A percentile compares a stretch with the other conserved stretches of the same genome.
These are phyloP conservation scores for Penicillium egyptiacum DNA, from an alignment of 495 filamentous ascomycete species.

Conservation along the genomic window DNA sequence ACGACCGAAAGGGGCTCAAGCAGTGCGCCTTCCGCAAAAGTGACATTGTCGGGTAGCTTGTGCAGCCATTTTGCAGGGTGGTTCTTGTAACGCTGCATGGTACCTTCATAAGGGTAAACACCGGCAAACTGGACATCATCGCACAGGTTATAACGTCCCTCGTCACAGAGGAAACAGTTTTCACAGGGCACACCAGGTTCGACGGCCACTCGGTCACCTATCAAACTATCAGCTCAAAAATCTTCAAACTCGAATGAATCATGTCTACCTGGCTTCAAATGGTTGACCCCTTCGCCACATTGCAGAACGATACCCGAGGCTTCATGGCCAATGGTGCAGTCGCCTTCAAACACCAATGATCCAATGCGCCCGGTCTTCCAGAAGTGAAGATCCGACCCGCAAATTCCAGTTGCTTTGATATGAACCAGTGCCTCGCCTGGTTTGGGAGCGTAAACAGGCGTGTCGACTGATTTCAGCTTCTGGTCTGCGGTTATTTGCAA, in stretches of 20 bases:
- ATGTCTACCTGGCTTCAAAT: slow-evolving; percentile 35
- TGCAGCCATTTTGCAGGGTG: slow-evolving; percentile 61
- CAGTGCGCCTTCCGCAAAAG: slow-evolving; percentile 66
- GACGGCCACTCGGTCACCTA: slow-evolving; percentile 71
- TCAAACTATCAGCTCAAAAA: background rate
- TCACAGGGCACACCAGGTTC: slow-evolving; percentile 74
- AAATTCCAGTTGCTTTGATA: slow-evolving; percentile 53
- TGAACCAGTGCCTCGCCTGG: slow-evolving; percentile 51
- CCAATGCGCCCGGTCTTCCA: slow-evolving; percentile 79
- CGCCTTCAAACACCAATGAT: slow-evolving; percentile 63
- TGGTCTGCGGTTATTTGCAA: slow-evolving; percentile 58
- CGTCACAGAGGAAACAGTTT: slow-evolving; percentile 60
- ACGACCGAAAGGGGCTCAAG: slow-evolving; percentile 77
- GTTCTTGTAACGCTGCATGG: slow-evolving; percentile 58
- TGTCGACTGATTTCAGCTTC: slow-evolving; percentile 48
- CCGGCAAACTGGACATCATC: slow-evolving; percentile 66
- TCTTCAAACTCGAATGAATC: background rate
- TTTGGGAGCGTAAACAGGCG: slow-evolving; percentile 49
- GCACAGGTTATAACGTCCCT: slow-evolving; percentile 79
- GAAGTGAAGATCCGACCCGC: slow-evolving; percentile 71
- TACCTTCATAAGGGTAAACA: slow-evolving; percentile 58
- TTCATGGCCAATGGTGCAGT: slow-evolving; percentile 78
- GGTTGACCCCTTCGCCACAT: slow-evolving; percentile 51
- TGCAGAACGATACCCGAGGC: slow-evolving; percentile 66
- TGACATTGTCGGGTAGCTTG: slow-evolving; percentile 63